These are phyloP conservation scores for Tylopilus subfusipes DNA, from an alignment of 768 basidiomycete genomes.

Conservation along the genomic window DNA sequence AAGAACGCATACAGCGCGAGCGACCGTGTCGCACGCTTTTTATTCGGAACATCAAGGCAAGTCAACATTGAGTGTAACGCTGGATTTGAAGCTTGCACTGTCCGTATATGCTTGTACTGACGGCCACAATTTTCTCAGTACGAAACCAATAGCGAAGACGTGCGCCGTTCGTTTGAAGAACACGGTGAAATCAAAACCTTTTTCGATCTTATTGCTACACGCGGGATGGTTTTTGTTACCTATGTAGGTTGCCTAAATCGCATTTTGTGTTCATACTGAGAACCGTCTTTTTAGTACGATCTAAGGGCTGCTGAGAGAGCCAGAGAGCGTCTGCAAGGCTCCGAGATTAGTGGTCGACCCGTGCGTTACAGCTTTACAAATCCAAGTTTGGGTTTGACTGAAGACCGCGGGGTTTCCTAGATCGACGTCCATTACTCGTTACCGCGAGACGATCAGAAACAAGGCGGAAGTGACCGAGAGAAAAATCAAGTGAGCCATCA, in stretches of 20 bases:
- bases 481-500: slow-evolving; percentile 72
- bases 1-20: slow-evolving; percentile 91
- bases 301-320: slow-evolving; percentile 90
- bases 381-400: slow-evolving; percentile 1
- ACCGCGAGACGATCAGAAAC: slow-evolving; percentile 79
- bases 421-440: slow-evolving; percentile 99
- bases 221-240: slow-evolving; percentile 99
- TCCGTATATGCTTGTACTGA: slow-evolving; percentile 10
- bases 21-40: slow-evolving; percentile 94
- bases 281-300: slow-evolving; percentile 63
- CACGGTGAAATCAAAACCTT: slow-evolving; percentile 97
- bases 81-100: slow-evolving; percentile 8
- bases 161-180: slow-evolving; percentile 83
- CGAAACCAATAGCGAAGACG: slow-evolving; percentile 82
- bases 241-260: slow-evolving; percentile 64
- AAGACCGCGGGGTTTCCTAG: slow-evolving; percentile 38
- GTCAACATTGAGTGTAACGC: slow-evolving; percentile 33
- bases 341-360: slow-evolving; percentile 81
- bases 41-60: slow-evolving; percentile 97
- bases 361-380: slow-evolving; percentile 49
- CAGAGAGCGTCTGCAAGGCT: slow-evolving; percentile 85
- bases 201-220: slow-evolving; percentile 89
- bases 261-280: slow-evolving; percentile 13
- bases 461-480: slow-evolving; percentile 54
- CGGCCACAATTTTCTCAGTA: slow-evolving; percentile 48